Base-by-base conservation (phyloP, 2,329 filamentous ascomycete species). In the Septoria linicola region DNA sequence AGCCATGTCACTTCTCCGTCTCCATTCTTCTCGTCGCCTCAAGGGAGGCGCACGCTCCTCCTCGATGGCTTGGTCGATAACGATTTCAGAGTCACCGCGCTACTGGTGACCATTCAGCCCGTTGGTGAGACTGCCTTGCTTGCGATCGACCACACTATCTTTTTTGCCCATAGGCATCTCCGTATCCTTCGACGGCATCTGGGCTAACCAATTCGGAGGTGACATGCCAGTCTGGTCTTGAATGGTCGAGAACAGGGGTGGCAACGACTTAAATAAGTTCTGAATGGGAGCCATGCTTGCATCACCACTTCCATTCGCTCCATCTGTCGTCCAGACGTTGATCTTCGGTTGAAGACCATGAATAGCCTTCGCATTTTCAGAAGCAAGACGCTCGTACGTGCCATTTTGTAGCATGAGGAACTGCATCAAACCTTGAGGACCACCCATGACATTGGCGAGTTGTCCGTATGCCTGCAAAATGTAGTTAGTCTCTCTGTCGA, bases 321-420 rank as follows among this genome's bases (percentile, higher is more conserved):
- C 73, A 41, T 72, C 68, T 7, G 89, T 95, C 67, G 89, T 93
- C 89, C 89, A 95, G 20, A 92, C 83, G 56, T 84, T 90, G 73
- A 95, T 93, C 84, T 95, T 95, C 59, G 89, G 89, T 68, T 90
- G 81, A 59, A 95, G 72, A 20, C 89, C 89, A 44, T 81, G 77
- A 66, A 95, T 81, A 25, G 88, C 89, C 25, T 77, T 68, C 40
- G 86, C 88, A 62, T 95, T 95, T 42, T 87, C 88, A 62, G 85
- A 78, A 51, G 89, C 89, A 42, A 95, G 80, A 61, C 84, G 80
- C 66, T 88, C 80, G 69, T 89, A 92, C 0, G 85, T 88, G 61
- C 85, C 85, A 69, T 85, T 85, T 73, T 91, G 85, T 66, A 95
- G 83, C 89, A 95, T 95, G 72, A 92, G 80, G 76, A 87, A 92